phyloP scores from a whole-genome alignment of 2,329 filamentous ascomycete species.

The Teratosphaeria zuluensis region DNA sequence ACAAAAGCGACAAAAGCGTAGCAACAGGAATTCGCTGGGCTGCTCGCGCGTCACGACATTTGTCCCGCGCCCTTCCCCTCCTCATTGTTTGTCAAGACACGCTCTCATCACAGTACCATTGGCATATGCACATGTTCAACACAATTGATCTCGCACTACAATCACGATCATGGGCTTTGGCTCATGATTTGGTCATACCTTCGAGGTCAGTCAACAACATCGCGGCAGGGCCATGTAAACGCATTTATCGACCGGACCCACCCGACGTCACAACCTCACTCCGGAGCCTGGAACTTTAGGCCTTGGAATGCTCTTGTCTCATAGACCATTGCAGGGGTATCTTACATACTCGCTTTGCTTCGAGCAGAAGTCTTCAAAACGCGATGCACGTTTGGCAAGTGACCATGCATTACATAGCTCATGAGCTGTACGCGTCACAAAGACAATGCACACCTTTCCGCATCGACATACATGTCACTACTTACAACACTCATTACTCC shows the following conservation, averaged over 20 bases:
- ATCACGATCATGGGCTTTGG: too few species aligned
- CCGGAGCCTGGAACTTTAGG: neutral
- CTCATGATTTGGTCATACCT: too few species aligned
- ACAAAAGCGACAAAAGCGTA: neutral
- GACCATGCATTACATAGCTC: too few species aligned
- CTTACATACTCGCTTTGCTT: too few species aligned
- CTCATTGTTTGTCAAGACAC: neutral
- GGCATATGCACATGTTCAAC: too few species aligned
- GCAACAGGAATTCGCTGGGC: neutral
- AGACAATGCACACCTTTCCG: too few species aligned
- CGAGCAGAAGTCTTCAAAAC: too few species aligned
- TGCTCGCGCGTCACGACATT: neutral
- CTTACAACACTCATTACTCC: slow-evolving; percentile 12
- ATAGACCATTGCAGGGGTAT: neutral
- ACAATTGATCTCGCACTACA: too few species aligned
- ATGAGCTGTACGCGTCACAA: too few species aligned
- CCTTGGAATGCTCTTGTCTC: neutral
- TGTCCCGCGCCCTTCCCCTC: neutral
- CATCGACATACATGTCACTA: neutral
- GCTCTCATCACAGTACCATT: neutral
- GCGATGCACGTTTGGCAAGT: too few species aligned
- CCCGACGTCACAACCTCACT: too few species aligned
- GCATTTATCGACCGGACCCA: neutral
- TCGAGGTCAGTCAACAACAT: neutral
- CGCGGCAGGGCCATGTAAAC: neutral